These are phyloP conservation scores for Rutstroemia sp. DNA, from an alignment of 2,329 filamentous ascomycete genomes.

Conservation along the genomic window DNA sequence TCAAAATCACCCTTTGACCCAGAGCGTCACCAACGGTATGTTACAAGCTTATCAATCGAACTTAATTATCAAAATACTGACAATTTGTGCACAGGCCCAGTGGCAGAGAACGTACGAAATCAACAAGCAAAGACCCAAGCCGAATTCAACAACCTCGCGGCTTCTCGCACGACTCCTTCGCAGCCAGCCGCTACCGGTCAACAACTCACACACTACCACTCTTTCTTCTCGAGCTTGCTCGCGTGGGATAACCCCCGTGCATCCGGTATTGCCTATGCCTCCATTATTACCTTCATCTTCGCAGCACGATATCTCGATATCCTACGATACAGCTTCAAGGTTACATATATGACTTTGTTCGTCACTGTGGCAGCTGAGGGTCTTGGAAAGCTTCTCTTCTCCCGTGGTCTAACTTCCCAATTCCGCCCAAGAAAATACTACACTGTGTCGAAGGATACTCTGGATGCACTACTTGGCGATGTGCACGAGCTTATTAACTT, in stretches of 20 bases:
- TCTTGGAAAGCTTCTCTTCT: conserved; percentile 52
- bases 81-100: conserved; percentile 39
- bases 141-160: conserved; percentile 52
- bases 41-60: conserved; percentile 3
- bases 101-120: conserved; percentile 51
- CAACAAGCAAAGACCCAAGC: conserved; percentile 46
- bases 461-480: conserved; percentile 55
- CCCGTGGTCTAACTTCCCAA: conserved; percentile 56
- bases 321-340: conserved; percentile 56
- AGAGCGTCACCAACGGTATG: conserved; percentile 28
- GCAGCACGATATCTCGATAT: conserved; percentile 59
- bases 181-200: conserved; percentile 52
- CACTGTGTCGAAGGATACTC: conserved; percentile 54
- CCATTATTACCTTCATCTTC: conserved; percentile 52
- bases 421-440: conserved; percentile 61
- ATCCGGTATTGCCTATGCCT: conserved; percentile 56
- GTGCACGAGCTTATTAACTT: conserved; percentile 65
- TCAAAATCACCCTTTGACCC: conserved; percentile 28
- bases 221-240: conserved; percentile 60
- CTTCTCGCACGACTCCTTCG: conserved; percentile 46
- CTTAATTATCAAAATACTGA: background rate
- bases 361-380: conserved; percentile 54
- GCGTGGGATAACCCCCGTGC: conserved; percentile 63
- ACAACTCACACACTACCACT: conserved; percentile 62
- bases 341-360: conserved; percentile 55